Evolutionary conservation across 352 stramenopile genomes (phyloP), one percentile per base, ranked within the genome.

Genomic region (Phytophthora quininea): DNA sequence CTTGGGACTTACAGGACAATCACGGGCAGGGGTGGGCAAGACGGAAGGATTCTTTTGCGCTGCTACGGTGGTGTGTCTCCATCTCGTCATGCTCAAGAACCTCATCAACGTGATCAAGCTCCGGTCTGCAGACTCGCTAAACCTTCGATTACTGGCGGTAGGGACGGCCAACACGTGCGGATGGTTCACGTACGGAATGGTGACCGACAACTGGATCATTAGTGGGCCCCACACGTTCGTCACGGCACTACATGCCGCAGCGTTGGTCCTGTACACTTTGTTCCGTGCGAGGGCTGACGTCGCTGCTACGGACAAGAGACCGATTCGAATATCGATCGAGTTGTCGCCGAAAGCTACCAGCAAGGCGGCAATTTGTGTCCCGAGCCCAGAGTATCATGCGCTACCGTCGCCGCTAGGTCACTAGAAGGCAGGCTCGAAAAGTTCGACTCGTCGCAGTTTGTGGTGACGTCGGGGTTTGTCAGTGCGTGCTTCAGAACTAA

Each of bases 171-270:
- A 82, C 64, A 84, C 82, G 62, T 35, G 54, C 31, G 59, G 74
- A n/a, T 88, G 79, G 79, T 59, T 84, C 56, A 67, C 68, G 9
- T 84, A 79, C 54, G 69, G 59, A 9, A 15, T 55, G 1, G 45
- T 83, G 51, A 74, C 66, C 8, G 53, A 51, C 3, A 73, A 82
- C 55, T 84, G 68, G 76, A 72, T 84, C 66, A 79, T 87, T 38
- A 77, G 78, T 31, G 71, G 58, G 1, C 75, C 78, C 0, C 80
- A 83, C 52, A 64, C 58, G n/a, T 64, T 79, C 29, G 73, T 74
- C 58, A 71, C 76, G 52, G 42, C 60, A 10, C 54, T 81, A 24
- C 50, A 77, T 55, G 38, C 54, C 12, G 32, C 61, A 9, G 49
- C 60, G n/a, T 30, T 73, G 12, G 31, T 50, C 15, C 49, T 70